Evolutionary conservation across 192 early-diverging fungal species (phyloP).

Genomic region (Coemansia sp.): DNA sequence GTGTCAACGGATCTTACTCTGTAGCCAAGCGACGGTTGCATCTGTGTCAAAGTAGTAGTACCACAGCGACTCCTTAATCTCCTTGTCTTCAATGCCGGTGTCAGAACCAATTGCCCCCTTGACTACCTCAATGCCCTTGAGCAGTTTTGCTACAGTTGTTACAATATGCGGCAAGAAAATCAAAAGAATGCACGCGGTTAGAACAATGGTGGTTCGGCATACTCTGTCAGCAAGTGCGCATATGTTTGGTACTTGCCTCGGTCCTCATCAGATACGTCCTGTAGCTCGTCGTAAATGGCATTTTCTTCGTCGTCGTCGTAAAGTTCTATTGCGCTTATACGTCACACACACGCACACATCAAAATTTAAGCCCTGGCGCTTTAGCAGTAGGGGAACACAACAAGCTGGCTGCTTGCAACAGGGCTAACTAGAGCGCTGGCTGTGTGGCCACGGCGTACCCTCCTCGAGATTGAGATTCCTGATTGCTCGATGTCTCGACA

Average conservation of each 20-base stretch:
- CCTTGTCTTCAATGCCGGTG: slow-evolving; percentile 53
- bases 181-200: neutral
- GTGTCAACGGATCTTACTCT: slow-evolving; percentile 64
- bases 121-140: slow-evolving; percentile 57
- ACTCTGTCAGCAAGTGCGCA: no score
- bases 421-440: neutral
- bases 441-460: slow-evolving; percentile 6
- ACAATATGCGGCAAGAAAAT: neutral
- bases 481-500: slow-evolving; percentile 49
- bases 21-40: slow-evolving; percentile 60
- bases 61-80: slow-evolving; percentile 70
- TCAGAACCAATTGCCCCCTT: slow-evolving; percentile 56
- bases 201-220: no score
- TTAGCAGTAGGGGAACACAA: neutral
- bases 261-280: slow-evolving; percentile 48
- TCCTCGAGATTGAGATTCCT: slow-evolving; percentile 45
- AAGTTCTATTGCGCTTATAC: slow-evolving; percentile 26
- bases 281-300: slow-evolving; percentile 32
- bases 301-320: slow-evolving; percentile 35
- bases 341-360: neutral
- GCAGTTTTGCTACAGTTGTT: slow-evolving; percentile 43
- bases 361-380: no score
- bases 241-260: slow-evolving; percentile 24
- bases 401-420: neutral
- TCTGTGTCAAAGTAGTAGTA: slow-evolving; percentile 69